Base-by-base conservation (phyloP, 441 rosid genomes). In the Eutrema salsugineum region DNA sequence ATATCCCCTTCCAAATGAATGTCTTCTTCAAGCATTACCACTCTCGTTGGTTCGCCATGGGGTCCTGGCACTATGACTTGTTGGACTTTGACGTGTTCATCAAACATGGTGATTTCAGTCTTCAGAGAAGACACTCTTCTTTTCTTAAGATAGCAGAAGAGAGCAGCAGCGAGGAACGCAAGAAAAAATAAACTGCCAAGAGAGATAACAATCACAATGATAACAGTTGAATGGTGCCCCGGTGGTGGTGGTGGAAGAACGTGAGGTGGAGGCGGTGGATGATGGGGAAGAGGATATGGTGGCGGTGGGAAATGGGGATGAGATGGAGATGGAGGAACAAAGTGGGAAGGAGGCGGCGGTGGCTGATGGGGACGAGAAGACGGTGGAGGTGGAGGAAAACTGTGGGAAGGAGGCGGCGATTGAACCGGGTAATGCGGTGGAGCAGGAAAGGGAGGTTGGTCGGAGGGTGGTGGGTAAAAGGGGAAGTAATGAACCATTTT, bases 121-220 rank as follows among this genome's bases (percentile, higher is more conserved):
- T 85, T 78, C 6, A 79, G 61, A 35, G 67, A 78, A 51, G 30
- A 60, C 62, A 75, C 83, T 85, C 87, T 77, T 85, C 74, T 70
- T 87, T 84, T 91, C 78, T 83, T 86, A 47, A 84, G 74, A 78
- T 77, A 82, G 84, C 88, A 89, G 78, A 77, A 81, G 28, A 90
- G 79, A 30, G 88, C 89, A 55, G 84, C 89, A 8, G 91, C 82
- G 36, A 85, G 82, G 82, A 88, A 88, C 6, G 87, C 90, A 19
- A 89, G 85, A 61, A 88, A 81, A 64, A 89, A 82, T 22, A 91
- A 80, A 24, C 96, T 83, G 14, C 97, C 93, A 3, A 86, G 83
- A 33, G 96, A 91, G 69, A 88, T 82, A 66, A 93, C 80, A 51
- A 89, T 81, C 8, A 90, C 75, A 63, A 91, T 27, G 62, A 89